Percentiles rank a stretch among this genome's conserved stretches.
Conservation (phyloP, 768 basidiomycete species). For the Pulveroboletus sp. region DNA sequence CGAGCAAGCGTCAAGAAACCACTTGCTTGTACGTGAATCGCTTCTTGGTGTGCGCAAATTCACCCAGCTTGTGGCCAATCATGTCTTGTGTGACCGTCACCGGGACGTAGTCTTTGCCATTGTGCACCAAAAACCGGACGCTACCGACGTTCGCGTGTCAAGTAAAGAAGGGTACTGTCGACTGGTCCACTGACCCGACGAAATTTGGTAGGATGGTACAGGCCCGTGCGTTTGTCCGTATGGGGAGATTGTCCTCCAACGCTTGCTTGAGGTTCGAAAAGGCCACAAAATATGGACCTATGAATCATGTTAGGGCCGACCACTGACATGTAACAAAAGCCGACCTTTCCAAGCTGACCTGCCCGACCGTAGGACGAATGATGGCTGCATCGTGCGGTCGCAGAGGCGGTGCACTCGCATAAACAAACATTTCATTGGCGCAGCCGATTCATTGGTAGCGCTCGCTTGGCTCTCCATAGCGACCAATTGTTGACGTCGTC, state of each 20-base stretch:
- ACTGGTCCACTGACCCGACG: conserved; percentile 64
- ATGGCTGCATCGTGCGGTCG: conserved; percentile 51
- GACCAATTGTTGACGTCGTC: no score
- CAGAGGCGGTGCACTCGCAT: neutral
- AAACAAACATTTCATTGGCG: conserved; percentile 16
- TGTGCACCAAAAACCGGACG: conserved; percentile 87
- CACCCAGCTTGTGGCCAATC: conserved; percentile 97
- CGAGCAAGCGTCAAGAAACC: neutral
- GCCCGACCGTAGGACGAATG: conserved; percentile 53
- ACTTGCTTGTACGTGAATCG: conserved; percentile 82
- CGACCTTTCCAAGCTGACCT: conserved; percentile 85
- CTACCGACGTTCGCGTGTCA: conserved; percentile 36
- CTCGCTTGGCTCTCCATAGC: no score
- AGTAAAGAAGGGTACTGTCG: neutral
- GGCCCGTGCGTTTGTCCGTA: conserved; percentile 80
- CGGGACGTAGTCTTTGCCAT: conserved; percentile 85
- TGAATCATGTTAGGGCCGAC: neutral
- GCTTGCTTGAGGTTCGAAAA: conserved; percentile 87
- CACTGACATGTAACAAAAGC: neutral
- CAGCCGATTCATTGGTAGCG: no score
- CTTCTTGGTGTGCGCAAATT: conserved; percentile 89
- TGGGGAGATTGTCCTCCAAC: conserved; percentile 73
- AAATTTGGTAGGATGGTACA: conserved; percentile 96
- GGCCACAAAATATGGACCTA: conserved; percentile 92
- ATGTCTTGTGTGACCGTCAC: conserved; percentile 91